Percentiles rank a stretch among this genome's conserved stretches.
Conservation (phyloP, 2,329 filamentous ascomycete genomes). For the Chrysoporthe austroafricana region DNA sequence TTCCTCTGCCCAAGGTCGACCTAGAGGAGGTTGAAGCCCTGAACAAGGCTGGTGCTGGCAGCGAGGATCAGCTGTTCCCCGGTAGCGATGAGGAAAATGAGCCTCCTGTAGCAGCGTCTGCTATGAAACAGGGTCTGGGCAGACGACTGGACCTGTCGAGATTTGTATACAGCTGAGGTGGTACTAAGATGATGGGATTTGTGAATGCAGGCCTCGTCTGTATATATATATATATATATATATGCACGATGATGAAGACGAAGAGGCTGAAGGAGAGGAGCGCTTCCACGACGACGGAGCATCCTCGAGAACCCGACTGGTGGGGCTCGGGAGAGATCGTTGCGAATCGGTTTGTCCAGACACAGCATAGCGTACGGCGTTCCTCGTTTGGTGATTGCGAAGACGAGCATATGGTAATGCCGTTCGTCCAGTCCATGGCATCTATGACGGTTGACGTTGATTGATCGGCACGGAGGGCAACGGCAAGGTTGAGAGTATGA, state of each 20-base stretch:
- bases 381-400: constrained; percentile 13
- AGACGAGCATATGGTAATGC: constrained; percentile 1
- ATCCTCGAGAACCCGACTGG: too few relatives aligned
- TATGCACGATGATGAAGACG: not conserved
- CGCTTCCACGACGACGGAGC: not conserved
- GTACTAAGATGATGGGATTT: not conserved
- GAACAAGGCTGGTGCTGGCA: constrained; percentile 49
- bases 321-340: not conserved
- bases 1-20: constrained; percentile 59
- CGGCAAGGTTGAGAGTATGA: not conserved
- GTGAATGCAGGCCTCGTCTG: not conserved
- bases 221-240: constrained; percentile 1
- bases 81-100: constrained; percentile 56
- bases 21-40: constrained; percentile 57
- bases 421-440: not conserved
- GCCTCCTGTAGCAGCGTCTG: constrained; percentile 13
- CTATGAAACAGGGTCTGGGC: not conserved
- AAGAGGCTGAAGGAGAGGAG: not conserved
- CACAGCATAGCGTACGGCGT: constrained; percentile 26
- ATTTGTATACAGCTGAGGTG: constrained; percentile 46
- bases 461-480: not conserved
- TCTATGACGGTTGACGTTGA: not conserved
- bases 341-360: not conserved
- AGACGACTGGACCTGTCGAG: constrained; percentile 51
- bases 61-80: constrained; percentile 60